Percentiles rank a stretch among this genome's conserved stretches.
Evolutionary conservation across 768 basidiomycete species (phyloP).

Genomic region (Gautieria morchelliformis): DNA sequence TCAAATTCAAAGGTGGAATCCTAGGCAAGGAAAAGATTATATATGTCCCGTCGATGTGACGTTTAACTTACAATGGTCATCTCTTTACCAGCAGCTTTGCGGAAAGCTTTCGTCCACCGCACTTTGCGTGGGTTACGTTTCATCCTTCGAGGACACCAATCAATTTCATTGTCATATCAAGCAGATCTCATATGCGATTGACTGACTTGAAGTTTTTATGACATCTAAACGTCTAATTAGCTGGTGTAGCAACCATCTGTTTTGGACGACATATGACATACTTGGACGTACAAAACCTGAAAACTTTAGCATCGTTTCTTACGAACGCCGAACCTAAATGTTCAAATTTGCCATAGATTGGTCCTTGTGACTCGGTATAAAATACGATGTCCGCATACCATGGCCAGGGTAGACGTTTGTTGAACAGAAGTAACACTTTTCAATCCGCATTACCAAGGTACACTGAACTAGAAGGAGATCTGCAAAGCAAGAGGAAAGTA

Average conservation of each 20-base stretch:
- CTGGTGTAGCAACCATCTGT: not conserved
- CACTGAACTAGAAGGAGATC: too few species aligned
- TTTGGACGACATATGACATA: conserved; percentile 41
- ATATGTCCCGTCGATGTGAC: not conserved
- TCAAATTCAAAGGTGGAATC: conserved; percentile 99
- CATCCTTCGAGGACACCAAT: conserved; percentile 49
- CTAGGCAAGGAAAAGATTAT: conserved; percentile 30
- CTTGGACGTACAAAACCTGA: conserved; percentile 98
- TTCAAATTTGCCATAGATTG: not conserved
- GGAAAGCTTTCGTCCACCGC: conserved; percentile 98
- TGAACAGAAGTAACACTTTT: conserved; percentile 99
- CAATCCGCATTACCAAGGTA: conserved; percentile 64
- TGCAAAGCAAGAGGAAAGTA: too few species aligned
- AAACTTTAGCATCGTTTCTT: conserved; percentile 95
- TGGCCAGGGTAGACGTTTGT: conserved; percentile 95
- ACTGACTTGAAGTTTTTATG: conserved; percentile 98
- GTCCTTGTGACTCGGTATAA: not conserved
- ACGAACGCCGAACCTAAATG: conserved; percentile 82
- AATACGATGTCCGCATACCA: conserved; percentile 35
- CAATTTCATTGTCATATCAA: too few species aligned
- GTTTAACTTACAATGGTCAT: conserved; percentile 84
- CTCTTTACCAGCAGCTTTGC: conserved; percentile 97
- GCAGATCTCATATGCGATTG: not conserved
- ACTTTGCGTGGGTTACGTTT: conserved; percentile 99
- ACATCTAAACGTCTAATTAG: conserved; percentile 46